Percentiles rank a stretch among this genome's conserved stretches.
Evolutionary conservation across 2,329 filamentous ascomycete genomes (phyloP).

Genomic region (Apiospora kogelbergensis): DNA sequence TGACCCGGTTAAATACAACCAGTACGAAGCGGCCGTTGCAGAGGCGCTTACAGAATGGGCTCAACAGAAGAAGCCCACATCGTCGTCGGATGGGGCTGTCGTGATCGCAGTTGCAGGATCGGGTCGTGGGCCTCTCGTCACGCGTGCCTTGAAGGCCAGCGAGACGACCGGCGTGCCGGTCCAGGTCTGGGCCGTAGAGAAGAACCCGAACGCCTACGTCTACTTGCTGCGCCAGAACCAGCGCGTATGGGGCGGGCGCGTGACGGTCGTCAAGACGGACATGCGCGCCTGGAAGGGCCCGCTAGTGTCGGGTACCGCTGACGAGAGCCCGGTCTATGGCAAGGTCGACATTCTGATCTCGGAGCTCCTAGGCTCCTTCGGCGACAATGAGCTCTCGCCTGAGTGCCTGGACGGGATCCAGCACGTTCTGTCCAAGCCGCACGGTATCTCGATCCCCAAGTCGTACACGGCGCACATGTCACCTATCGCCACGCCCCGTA

Average conservation of each 20-base stretch:
- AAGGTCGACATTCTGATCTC: slow-evolving; percentile 92
- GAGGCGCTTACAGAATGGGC: slow-evolving; percentile 82
- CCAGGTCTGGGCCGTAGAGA: slow-evolving; percentile 90
- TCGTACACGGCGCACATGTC: slow-evolving; percentile 93
- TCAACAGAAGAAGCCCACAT: slow-evolving; percentile 69
- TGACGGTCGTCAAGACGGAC: slow-evolving; percentile 90
- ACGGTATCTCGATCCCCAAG: slow-evolving; percentile 90
- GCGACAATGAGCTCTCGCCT: slow-evolving; percentile 93
- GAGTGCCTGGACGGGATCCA: slow-evolving; percentile 97
- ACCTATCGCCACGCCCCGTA: slow-evolving; percentile 84
- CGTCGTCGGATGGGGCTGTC: slow-evolving; percentile 67
- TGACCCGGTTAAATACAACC: slow-evolving; percentile 95
- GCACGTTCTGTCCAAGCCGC: slow-evolving; percentile 72
- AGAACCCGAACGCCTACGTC: slow-evolving; percentile 97
- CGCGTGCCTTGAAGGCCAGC: slow-evolving; percentile 80
- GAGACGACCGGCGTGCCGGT: slow-evolving; percentile 73
- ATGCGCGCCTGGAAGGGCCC: slow-evolving; percentile 97
- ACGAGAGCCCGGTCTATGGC: slow-evolving; percentile 50
- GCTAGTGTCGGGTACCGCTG: slow-evolving; percentile 42
- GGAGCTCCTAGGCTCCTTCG: slow-evolving; percentile 92
- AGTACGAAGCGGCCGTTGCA: slow-evolving; percentile 84
- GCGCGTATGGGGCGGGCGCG: slow-evolving; percentile 74
- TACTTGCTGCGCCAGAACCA: slow-evolving; percentile 85
- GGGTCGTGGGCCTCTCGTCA: slow-evolving; percentile 88
- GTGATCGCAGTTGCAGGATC: slow-evolving; percentile 92